Evolutionary conservation across 192 early-diverging fungal species (phyloP).

Genomic region (Neocallimastix lanati): DNA sequence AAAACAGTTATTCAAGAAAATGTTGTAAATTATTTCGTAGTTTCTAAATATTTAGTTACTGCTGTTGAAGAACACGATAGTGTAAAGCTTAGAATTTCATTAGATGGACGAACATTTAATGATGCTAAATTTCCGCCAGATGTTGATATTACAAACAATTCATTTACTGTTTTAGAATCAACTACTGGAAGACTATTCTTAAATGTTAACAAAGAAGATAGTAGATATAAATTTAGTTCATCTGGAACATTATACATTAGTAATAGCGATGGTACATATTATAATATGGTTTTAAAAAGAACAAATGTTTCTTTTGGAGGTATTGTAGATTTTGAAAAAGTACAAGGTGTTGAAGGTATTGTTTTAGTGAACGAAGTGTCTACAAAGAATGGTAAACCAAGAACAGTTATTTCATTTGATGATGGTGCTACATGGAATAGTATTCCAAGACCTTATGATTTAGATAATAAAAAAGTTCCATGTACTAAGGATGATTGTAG

Average conservation of each 20-base stretch:
- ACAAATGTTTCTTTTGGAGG: conserved; percentile 29
- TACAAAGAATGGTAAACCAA: conserved; percentile 21
- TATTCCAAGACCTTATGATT: background rate
- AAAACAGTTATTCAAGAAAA: background rate
- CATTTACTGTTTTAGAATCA: conserved; percentile 70
- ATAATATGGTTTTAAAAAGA: conserved; percentile 49
- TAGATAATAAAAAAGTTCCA: background rate
- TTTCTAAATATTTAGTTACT: background rate
- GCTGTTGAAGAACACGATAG: conserved; percentile 10
- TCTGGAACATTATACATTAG: conserved; percentile 80
- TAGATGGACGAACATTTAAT: conserved; percentile 51
- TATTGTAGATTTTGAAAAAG: conserved; percentile 75
- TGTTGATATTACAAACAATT: conserved; percentile 11
- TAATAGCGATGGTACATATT: conserved; percentile 67
- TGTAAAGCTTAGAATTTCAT: conserved; percentile 49
- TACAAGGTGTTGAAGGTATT: conserved; percentile 70
- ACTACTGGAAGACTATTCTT: conserved; percentile 59
- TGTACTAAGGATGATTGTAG: background rate
- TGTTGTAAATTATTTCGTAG: background rate
- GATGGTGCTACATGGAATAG: conserved; percentile 37
- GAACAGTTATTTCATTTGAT: conserved; percentile 68
- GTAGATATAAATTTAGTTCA: conserved; percentile 13
- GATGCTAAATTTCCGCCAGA: conserved; percentile 72
- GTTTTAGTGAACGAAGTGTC: conserved; percentile 71
- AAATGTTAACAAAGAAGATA: conserved; percentile 41